A percentile compares a stretch with the other conserved stretches of the same genome.
phyloP scores from a whole-genome alignment of 495 filamentous ascomycete species.

The Daldinia caldariorum region DNA sequence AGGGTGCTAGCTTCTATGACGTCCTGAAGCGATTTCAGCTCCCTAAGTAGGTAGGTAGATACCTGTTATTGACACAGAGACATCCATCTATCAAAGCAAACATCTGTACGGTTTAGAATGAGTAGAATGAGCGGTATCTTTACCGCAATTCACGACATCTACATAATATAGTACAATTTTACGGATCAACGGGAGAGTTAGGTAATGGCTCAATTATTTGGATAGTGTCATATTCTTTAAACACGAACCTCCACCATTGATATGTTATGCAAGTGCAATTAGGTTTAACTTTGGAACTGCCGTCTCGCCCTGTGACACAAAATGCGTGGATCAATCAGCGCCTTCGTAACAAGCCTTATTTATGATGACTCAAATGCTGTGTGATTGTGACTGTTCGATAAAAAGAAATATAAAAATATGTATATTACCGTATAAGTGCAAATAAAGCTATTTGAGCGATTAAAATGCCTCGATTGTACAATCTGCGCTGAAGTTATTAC shows the following conservation, averaged over 20 bases:
- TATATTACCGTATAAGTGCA: conserved; percentile 23
- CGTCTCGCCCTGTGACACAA: conserved; percentile 10
- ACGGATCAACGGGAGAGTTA: conserved; percentile 3
- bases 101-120: no score
- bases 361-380: not conserved
- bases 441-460: conserved; percentile 31
- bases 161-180: not conserved
- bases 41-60: no score
- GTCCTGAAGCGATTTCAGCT: conserved; percentile 16
- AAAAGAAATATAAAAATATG: conserved; percentile 9
- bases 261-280: no score
- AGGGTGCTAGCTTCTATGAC: conserved; percentile 12
- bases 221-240: conserved; percentile 20
- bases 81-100: not conserved
- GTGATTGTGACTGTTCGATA: not conserved
- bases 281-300: conserved; percentile 2
- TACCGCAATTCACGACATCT: conserved; percentile 7
- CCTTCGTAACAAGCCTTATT: not conserved
- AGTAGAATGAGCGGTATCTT: not conserved
- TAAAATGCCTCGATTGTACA: conserved; percentile 23
- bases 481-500: not conserved
- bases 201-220: conserved; percentile 17
- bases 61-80: not conserved
- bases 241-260: not conserved
- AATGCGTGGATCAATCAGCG: conserved; percentile 14